Base-by-base conservation (phyloP, 2,329 filamentous ascomycete genomes). In the Parastagonospora nodorum region DNA sequence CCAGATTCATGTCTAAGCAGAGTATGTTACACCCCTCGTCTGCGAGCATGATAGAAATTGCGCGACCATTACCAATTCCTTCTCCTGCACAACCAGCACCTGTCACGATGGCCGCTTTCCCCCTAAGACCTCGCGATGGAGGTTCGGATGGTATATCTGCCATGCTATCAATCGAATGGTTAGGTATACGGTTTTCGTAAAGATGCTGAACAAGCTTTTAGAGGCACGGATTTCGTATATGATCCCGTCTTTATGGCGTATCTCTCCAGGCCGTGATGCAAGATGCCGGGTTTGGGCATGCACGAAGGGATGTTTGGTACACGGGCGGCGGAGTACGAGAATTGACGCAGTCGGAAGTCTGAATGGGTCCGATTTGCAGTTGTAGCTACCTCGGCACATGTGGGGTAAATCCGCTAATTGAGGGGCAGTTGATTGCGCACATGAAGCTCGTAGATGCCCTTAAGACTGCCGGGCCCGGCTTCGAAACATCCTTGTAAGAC, bases 61-160 rank as follows among this genome's bases (percentile, higher is more conserved):
- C 84, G 31, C 80, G 78, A 0, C 83, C 84, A 56, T 87, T 87
- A 4, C 84, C 84, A 38, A 87, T 82, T 0, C 82, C 84, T 35
- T 83, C 78, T 28, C 78, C 81, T 19, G 74, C 70, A 45, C 79
- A 80, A 12, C 84, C 83, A 11, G 84, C 83, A n/a, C 83, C 83
- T 0, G 83, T 84, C 27, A 86, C 78, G 45, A 86, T 82, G 38
- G 81, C 80, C 12, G 80, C 77, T 52, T 77, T 76, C 30, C 69
- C 72, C 14, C 60, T 58, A 0, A 80, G 68, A 8, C 74, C 77
- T 8, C 77, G 72, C 2, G 69, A 68, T 3, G 78, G 77, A 9
- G 60, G 60, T 14, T 46, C 35, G 6, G 45, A 45, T 5, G 59
- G 48, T 11, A 63, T 60, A 11, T 59, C 49, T 12, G 54, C 56